Evolutionary conservation across 1,284 basidiomycete species (phyloP).

Genomic region (Trichosporon sp.): DNA sequence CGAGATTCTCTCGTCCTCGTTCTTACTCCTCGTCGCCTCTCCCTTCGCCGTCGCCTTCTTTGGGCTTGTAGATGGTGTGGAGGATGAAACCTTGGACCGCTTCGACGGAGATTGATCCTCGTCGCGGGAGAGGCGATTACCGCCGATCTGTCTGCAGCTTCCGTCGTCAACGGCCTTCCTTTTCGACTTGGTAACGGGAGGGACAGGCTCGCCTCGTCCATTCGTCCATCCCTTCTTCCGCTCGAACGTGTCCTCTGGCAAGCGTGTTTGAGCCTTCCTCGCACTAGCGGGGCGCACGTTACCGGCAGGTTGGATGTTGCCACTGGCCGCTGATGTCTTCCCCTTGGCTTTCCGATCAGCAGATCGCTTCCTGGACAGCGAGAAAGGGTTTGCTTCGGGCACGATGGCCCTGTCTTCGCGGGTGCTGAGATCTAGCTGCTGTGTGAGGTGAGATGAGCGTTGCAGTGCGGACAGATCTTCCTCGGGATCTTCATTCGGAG

Average conservation of each 20-base stretch:
- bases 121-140: neutral
- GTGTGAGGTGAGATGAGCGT: conserved; percentile 10
- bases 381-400: conserved; percentile 24
- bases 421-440: conserved; percentile 23
- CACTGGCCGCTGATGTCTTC: neutral
- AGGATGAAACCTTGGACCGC: neutral
- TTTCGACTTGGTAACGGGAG: conserved; percentile 8
- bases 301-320: neutral
- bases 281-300: neutral
- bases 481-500: neutral
- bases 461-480: neutral
- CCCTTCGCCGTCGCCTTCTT: conserved; percentile 14
- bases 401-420: conserved; percentile 22
- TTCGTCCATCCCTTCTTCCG: conserved; percentile 22
- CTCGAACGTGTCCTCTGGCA: conserved; percentile 3
- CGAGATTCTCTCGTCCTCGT: conserved; percentile 10
- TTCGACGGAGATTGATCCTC: neutral
- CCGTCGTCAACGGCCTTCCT: neutral
- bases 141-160: neutral
- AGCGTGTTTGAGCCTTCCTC: neutral
- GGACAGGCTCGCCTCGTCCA: conserved; percentile 10
- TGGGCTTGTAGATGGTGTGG: neutral
- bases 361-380: conserved; percentile 16
- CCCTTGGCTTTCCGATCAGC: neutral
- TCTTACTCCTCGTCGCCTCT: conserved; percentile 3